Evolutionary conservation across 768 basidiomycete genomes (phyloP), one percentile per base, ranked within the genome.

Genomic region (Tricholoma sp.): DNA sequence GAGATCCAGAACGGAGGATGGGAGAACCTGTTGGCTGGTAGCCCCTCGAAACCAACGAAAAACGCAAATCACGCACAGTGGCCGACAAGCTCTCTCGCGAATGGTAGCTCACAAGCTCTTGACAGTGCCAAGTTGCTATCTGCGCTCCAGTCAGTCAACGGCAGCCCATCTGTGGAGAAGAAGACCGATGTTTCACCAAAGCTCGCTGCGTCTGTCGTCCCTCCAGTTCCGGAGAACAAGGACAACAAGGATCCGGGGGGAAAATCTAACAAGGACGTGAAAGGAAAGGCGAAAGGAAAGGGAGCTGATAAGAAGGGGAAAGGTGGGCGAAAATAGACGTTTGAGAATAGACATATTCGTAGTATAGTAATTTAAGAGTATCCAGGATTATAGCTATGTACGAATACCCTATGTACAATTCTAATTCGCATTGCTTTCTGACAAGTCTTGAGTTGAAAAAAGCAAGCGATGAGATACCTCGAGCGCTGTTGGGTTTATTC

Each of bases 221-320:
- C 3, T 32, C 28, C 47, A n/a, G 29, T 17, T 29, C 34, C 60
- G 20, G 41, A 58, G 12, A 39, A 39, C 37, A 31, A 47, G 50
- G 59, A 56, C 50, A 63, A 65, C 31, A 47, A 54, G 34, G 62
- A 65, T 6, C 58, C 61, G 48, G 52, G 47, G 13, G 51, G 33
- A 12, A 65, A 65, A 48, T 50, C 58, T 49, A 55, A 52, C 50
- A 59, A 61, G 29, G 56, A 63, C 54, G 45, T 39, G 24, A 65
- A 65, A 18, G 62, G 57, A n/a, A 65, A 65, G 55, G 52, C 24
- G 33, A 65, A 65, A 17, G 63, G 63, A 17, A 65, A 63, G 49
- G 61, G 59, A 8, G 45, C 28, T 15, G 47, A 31, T 31, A 31
- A 31, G 17, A 49, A 9, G 10, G 47, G 47, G 6, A 49, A 49